A percentile compares a stretch with the other conserved stretches of the same genome.
Evolutionary conservation across 1,284 basidiomycete genomes (phyloP).

Genomic region (Ganoderma leucocontextum): DNA sequence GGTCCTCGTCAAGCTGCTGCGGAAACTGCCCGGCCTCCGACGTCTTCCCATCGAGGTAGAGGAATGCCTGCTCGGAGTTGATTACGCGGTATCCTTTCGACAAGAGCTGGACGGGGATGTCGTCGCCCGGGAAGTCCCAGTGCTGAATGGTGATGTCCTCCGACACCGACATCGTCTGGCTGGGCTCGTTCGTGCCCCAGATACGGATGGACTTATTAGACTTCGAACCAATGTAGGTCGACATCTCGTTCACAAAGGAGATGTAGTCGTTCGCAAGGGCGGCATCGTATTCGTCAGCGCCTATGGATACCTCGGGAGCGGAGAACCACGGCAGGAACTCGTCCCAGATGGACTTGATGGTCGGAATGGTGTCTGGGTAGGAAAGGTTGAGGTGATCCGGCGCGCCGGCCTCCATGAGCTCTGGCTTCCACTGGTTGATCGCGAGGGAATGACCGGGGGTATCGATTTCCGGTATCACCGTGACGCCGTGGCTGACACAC

Average conservation of each 20-base stretch:
- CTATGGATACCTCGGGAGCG: slow-evolving; percentile 42
- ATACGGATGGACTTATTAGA: slow-evolving; percentile 43
- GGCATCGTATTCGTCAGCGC: slow-evolving; percentile 45
- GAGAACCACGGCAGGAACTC: slow-evolving; percentile 47
- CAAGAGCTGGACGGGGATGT: slow-evolving; percentile 41
- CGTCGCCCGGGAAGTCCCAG: slow-evolving; percentile 47
- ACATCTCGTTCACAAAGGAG: slow-evolving; percentile 46
- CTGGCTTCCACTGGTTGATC: slow-evolving; percentile 50
- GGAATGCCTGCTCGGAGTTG: slow-evolving; percentile 45
- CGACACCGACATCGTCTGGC: slow-evolving; percentile 39
- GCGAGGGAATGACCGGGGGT: slow-evolving; percentile 49
- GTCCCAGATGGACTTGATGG: slow-evolving; percentile 42
- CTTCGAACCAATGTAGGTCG: slow-evolving; percentile 34
- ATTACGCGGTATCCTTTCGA: slow-evolving; percentile 41
- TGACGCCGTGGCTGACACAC: slow-evolving; percentile 36
- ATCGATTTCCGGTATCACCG: slow-evolving; percentile 49
- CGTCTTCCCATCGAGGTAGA: slow-evolving; percentile 46
- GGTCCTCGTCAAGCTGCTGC: slow-evolving; percentile 38
- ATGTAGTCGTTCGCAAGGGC: slow-evolving; percentile 45
- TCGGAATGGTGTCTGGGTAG: slow-evolving; percentile 41
- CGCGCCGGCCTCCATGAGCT: slow-evolving; percentile 43
- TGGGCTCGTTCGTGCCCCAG: slow-evolving; percentile 47
- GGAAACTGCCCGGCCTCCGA: slow-evolving; percentile 39
- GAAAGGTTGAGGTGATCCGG: slow-evolving; percentile 47
- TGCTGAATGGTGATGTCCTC: slow-evolving; percentile 48